Conservation (phyloP, 768 basidiomycete species). For the Dioszegia aurantiaca region DNA sequence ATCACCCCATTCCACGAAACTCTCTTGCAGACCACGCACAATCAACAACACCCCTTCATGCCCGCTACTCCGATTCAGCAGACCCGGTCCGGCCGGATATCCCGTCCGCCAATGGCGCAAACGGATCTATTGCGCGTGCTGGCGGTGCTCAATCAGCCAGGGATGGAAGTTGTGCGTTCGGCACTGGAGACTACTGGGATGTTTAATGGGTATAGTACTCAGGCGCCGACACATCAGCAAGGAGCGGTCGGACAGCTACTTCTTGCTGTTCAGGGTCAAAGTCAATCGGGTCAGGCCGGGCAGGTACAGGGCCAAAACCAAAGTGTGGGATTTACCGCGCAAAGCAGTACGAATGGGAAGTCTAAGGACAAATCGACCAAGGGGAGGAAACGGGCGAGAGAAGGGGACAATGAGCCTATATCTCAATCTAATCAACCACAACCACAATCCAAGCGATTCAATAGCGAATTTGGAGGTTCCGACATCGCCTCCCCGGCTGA, state of each 20-base stretch:
- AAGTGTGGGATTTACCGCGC: no score
- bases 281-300: not conserved
- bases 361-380: not conserved
- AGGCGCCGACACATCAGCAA: not conserved
- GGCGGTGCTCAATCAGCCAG: conserved; percentile 4
- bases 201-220: not conserved
- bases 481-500: no score
- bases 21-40: conserved; percentile 3
- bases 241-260: not conserved
- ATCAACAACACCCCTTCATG: not conserved
- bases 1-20: conserved; percentile 11
- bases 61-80: conserved; percentile 15
- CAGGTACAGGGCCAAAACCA: no score
- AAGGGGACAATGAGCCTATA: no score
- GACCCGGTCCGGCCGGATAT: conserved; percentile 25
- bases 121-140: conserved; percentile 1
- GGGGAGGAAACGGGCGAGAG: not conserved
- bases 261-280: not conserved
- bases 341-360: no score
- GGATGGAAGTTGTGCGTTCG: conserved; percentile 8
- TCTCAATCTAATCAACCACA: no score
- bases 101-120: conserved; percentile 15
- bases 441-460: no score
- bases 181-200: conserved; percentile 13
- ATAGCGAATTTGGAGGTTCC: no score